Conservation (phyloP, 2,329 filamentous ascomycete species). For the Diatrype stigma region DNA sequence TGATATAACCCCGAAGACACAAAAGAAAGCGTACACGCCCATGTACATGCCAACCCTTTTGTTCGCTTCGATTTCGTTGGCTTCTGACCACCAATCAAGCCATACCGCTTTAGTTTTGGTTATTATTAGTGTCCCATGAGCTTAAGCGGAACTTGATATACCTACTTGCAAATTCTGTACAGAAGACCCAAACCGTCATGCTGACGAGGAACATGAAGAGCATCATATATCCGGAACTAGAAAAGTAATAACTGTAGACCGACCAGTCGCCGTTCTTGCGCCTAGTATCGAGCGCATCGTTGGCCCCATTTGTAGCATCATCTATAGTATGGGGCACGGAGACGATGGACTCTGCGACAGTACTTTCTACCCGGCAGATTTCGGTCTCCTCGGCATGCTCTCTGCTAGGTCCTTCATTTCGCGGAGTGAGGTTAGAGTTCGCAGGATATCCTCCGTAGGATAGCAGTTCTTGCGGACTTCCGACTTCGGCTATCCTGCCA, state of each 20-base stretch:
- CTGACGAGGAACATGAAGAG: not conserved
- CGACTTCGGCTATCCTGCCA: too few species aligned
- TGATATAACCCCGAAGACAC: not conserved
- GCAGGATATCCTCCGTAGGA: too few species aligned
- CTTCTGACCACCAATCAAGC: not conserved
- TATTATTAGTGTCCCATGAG: not conserved
- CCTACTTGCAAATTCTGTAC: not conserved
- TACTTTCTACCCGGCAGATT: too few species aligned
- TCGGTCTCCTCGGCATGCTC: too few species aligned
- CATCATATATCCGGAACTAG: not conserved
- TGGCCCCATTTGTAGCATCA: not conserved
- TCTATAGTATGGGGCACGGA: not conserved
- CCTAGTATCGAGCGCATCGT: not conserved
- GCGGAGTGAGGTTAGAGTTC: too few species aligned
- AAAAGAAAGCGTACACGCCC: not conserved
- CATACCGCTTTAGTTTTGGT: not conserved
- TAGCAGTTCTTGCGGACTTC: too few species aligned
- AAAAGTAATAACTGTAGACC: not conserved
- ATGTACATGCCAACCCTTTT: not conserved
- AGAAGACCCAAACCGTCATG: not conserved
- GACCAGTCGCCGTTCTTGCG: not conserved
- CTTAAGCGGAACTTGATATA: not conserved
- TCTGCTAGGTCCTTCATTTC: too few species aligned
- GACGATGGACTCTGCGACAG: not conserved
- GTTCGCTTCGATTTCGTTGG: not conserved